Evolutionary conservation across 257 asterid genomes (phyloP).

Genomic region (Penstemon davidsonii): DNA sequence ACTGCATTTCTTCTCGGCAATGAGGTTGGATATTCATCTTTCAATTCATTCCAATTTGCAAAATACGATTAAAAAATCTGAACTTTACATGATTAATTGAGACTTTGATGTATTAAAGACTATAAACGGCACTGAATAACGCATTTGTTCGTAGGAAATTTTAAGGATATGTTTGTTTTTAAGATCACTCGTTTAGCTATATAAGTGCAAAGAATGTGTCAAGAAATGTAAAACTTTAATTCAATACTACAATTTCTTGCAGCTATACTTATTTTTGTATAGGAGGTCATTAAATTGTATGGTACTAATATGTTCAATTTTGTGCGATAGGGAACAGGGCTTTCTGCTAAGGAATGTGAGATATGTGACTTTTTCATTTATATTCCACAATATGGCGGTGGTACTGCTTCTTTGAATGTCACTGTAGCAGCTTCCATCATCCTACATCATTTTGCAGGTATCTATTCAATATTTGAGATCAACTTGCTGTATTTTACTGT

Average conservation of each 20-base stretch:
- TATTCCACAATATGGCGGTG: slow-evolving; percentile 95
- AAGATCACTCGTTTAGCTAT: background rate
- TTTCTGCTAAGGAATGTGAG: slow-evolving; percentile 91
- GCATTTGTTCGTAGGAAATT: background rate
- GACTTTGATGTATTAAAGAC: background rate
- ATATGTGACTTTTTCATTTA: slow-evolving; percentile 90
- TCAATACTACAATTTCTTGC: background rate
- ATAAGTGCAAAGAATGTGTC: background rate
- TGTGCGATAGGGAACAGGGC: slow-evolving; percentile 76
- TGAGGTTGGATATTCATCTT: slow-evolving; percentile 56
- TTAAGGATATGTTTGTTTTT: background rate
- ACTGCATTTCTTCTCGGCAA: slow-evolving; percentile 97
- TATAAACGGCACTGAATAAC: no score
- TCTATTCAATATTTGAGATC: background rate
- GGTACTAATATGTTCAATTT: slow-evolving; percentile 4
- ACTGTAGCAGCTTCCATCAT: slow-evolving; percentile 94
- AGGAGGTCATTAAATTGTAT: background rate
- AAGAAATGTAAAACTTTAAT: background rate
- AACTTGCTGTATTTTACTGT: no score
- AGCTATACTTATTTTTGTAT: background rate
- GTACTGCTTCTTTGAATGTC: slow-evolving; percentile 93
- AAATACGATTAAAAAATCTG: background rate
- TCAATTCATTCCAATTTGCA: slow-evolving; percentile 1
- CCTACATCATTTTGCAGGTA: slow-evolving; percentile 95
- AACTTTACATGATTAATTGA: background rate